phyloP scores from a whole-genome alignment of 495 filamentous ascomycete genomes.

The Annulohypoxylon nitens region DNA sequence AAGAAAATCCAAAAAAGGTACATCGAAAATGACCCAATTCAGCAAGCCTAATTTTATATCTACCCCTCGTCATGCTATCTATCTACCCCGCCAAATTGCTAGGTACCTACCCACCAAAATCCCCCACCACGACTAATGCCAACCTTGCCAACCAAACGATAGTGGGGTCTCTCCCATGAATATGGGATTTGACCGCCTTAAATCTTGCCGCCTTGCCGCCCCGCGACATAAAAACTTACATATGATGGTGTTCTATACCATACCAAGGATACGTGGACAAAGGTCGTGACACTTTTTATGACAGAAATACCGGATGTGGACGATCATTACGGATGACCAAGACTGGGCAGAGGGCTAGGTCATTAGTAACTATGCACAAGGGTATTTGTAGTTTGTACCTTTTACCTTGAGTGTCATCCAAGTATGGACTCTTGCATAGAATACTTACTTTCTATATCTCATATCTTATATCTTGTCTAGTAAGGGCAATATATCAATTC shows the following conservation, averaged over 20 bases:
- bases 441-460: background rate
- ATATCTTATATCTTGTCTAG: too few relatives aligned
- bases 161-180: constrained; percentile 34
- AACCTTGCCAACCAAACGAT: constrained; percentile 42
- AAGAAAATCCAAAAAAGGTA: background rate
- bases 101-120: constrained; percentile 18
- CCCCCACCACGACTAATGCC: constrained; percentile 42
- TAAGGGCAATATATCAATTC: too few relatives aligned
- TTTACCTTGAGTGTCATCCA: background rate
- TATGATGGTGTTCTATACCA: constrained; percentile 13
- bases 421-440: background rate
- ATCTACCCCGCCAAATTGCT: constrained; percentile 11
- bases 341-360: background rate
- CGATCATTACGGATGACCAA: background rate
- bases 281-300: background rate
- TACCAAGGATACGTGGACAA: constrained; percentile 25
- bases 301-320: background rate
- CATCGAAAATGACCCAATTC: constrained; percentile 7
- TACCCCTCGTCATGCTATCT: constrained; percentile 5
- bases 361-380: background rate
- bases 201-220: constrained; percentile 41
- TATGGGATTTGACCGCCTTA: constrained; percentile 31
- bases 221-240: constrained; percentile 13
- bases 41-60: constrained; percentile 13
- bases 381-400: background rate